These are phyloP conservation scores for Erucastrum elatum DNA, from an alignment of 345 rosid genomes.

Conservation along the genomic window DNA sequence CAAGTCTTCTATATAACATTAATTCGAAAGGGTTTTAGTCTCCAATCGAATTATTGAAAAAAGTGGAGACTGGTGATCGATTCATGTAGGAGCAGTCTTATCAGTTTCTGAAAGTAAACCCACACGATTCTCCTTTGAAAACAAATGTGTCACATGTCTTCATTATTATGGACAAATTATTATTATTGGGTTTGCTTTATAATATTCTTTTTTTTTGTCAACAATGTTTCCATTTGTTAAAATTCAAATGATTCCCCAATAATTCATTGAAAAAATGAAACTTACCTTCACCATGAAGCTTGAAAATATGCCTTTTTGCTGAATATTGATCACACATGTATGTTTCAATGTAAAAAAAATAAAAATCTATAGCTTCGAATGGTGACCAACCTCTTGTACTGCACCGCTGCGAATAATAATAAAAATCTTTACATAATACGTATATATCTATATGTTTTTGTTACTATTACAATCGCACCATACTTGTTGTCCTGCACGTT, in stretches of 20 bases:
- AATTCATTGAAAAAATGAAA: slow-evolving; percentile 37
- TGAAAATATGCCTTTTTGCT: slow-evolving; percentile 21
- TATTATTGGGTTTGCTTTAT: slow-evolving; percentile 35
- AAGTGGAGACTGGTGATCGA: neutral
- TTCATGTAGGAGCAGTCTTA: slow-evolving; percentile 21
- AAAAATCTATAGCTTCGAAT: too few relatives aligned
- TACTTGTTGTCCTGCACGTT: too few relatives aligned
- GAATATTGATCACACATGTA: neutral
- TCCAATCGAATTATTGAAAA: neutral
- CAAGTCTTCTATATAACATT: neutral
- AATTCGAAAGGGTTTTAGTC: neutral
- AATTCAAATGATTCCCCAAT: slow-evolving; percentile 45
- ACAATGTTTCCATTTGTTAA: slow-evolving; percentile 22
- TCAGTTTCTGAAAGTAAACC: slow-evolving; percentile 23
- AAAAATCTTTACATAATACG: too few relatives aligned
- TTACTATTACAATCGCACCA: too few relatives aligned
- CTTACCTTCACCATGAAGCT: slow-evolving; percentile 38
- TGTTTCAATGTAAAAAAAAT: neutral
- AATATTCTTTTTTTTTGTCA: too few relatives aligned
- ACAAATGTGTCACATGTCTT: slow-evolving; percentile 27
- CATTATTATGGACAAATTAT: slow-evolving; percentile 31
- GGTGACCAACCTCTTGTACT: too few relatives aligned
- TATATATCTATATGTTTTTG: too few relatives aligned
- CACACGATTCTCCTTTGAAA: slow-evolving; percentile 36
- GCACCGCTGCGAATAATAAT: too few relatives aligned